Evolutionary conservation across 306 rosid genomes (phyloP), one percentile per base, ranked within the genome.

Genomic region (Senna siamea): DNA sequence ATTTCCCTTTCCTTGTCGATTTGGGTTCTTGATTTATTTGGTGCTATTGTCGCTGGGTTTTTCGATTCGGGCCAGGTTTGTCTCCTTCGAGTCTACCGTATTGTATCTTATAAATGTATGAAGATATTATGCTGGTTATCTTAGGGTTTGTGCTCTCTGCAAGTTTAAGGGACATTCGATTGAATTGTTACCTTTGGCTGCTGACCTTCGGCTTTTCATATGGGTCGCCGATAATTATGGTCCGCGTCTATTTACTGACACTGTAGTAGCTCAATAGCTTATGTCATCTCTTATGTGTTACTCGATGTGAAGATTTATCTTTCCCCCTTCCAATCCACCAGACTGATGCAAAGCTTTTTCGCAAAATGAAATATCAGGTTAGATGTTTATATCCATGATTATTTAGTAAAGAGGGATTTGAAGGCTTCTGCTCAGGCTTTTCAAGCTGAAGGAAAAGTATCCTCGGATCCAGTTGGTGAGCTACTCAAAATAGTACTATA

Each of bases 341-440:
- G 80, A 68, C 73, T 79, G 61, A 54, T 56, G 38, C 52, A 57
- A 76, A 40, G 51, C 69, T 62, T 84, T 80, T 40, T 70, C 82
- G 43, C 59, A 44, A 60, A 32, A 6, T 76, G 74, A 13, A 53
- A 70, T 73, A 74, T 80, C 86, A 94, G 99, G 99, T 83, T 94
- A 78, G 99, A 94, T 92, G 99, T 94, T 68, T 94, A 94, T 69
- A 94, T 94, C 81, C 93, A 94, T 63, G 99, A 94, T 86, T 94
- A 94, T 78, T 80, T 94, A 52, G 99, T 94, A 66, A 94, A 94
- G 85, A 87, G 99, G 80, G 99, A 94, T 75, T 92, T 94, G 80
- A 94, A 90, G 82, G 97, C 95, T 85, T 88, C 99, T 61, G 99
- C 99, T 65, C 96, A 94, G 87, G 99, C 99, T 51, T 94, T 94